Base-by-base conservation (phyloP, 2,329 filamentous ascomycete species). In the Chalara sp. region DNA sequence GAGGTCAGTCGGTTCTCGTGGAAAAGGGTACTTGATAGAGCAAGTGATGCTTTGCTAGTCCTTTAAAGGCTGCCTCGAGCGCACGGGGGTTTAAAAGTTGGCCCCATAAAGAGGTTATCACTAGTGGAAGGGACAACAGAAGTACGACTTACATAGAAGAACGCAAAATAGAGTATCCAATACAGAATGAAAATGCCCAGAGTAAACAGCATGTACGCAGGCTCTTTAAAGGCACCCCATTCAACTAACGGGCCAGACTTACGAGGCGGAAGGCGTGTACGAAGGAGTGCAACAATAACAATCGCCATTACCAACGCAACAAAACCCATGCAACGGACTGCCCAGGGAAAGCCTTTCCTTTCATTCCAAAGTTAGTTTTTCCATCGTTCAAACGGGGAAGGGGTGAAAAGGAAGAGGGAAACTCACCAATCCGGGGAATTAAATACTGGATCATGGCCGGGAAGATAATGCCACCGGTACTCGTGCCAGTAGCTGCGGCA, bases 231-330 rank as follows among this genome's bases (percentile, higher is more conserved):
- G 1, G 72, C 70, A 2, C 53, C 57, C 57, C 61, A 64, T 39
- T 76, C 73, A 3, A 74, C 58, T 0, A 74, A 46, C 1, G 68
- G 67, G 0, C 70, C 71, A 3, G 61, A 56, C 45, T 62, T 69
- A 5, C 70, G 61, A 0, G 66, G 68, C n/a, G 30, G 37, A 13
- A 50, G 12, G 10, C 51, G n/a, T 5, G 45, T 6, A 29, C 43
- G 43, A 28, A 49, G 13, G 13, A 49, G 32, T 4, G 45, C 11
- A 42, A 40, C 47, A 21, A 13, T 13, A 3, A 39, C 35, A 39
- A 13, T 39, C 35, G 3, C 10, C 10, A 11, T 39, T 10, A 3
- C 35, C 3, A 39, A 3, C 10, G 13, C 10, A 13, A 39, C 35
- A 39, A 39, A 13, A 10, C 35, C 35, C 35, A 39, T 39, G 13